These are phyloP conservation scores for Mycena sp. DNA, from an alignment of 1,284 basidiomycete species.

Conservation along the genomic window DNA sequence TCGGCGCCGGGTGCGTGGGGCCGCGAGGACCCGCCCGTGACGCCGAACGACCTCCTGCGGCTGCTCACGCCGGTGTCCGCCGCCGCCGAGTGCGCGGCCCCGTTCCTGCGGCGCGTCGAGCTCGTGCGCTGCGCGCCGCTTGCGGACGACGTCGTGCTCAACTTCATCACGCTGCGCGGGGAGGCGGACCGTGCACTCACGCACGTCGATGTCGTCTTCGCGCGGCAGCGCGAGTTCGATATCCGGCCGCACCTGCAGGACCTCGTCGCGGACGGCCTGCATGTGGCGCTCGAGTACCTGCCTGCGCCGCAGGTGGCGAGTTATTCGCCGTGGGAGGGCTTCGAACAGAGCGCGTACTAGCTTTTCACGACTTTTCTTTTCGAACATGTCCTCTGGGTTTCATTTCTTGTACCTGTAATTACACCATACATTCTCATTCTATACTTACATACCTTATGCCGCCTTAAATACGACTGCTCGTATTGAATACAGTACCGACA, in stretches of 20 bases:
- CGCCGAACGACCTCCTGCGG: constrained; percentile 13
- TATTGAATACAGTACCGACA: no score
- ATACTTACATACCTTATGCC: no score
- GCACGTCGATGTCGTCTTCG: neutral
- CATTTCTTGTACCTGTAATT: no score
- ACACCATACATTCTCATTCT: no score
- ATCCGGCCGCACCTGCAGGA: neutral
- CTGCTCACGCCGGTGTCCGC: constrained; percentile 4
- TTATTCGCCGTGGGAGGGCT: constrained; percentile 13
- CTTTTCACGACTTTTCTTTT: no score
- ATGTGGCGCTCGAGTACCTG: neutral
- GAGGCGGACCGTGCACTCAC: neutral
- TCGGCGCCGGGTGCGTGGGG: neutral
- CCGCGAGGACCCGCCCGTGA: neutral
- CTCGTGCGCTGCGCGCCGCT: neutral
- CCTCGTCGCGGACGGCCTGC: neutral
- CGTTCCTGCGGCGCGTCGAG: neutral
- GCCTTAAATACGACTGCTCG: no score
- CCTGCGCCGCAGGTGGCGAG: neutral
- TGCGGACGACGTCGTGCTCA: constrained; percentile 12
- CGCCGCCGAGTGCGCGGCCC: neutral
- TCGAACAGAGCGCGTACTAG: neutral
- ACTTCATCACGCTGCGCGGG: neutral
- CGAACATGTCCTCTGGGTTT: no score
- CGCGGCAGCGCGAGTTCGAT: constrained; percentile 4